Percentiles rank a stretch among this genome's conserved stretches.
Evolutionary conservation across 2,329 filamentous ascomycete species (phyloP).

Genomic region (Samsoniella hepiali): DNA sequence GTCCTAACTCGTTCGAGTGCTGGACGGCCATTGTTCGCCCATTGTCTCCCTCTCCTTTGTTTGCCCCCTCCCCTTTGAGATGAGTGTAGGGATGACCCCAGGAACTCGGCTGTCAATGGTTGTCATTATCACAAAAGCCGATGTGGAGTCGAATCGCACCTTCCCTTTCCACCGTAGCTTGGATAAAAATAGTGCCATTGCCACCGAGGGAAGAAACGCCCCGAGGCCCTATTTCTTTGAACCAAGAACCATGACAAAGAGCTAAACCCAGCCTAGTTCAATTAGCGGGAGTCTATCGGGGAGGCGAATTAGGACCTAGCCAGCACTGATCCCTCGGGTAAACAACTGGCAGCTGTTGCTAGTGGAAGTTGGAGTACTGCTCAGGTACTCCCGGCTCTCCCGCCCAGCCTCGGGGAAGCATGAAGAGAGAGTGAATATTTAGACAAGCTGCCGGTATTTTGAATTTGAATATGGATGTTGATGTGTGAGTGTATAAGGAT

Average conservation of each 20-base stretch:
- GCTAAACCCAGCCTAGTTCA: background rate
- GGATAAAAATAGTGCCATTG: background rate
- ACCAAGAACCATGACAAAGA: background rate
- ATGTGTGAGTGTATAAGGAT: no score
- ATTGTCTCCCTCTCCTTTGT: background rate
- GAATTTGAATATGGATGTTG: no score
- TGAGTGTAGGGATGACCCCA: background rate
- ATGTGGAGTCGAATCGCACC: slow-evolving; percentile 1
- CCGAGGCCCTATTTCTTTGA: background rate
- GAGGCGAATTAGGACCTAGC: background rate
- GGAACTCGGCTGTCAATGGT: background rate
- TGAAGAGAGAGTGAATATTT: no score
- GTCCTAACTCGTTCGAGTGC: background rate
- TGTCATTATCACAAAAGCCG: background rate
- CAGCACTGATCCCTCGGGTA: no score
- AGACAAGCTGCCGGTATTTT: no score
- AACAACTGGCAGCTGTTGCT: background rate
- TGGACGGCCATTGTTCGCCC: background rate
- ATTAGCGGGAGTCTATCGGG: background rate
- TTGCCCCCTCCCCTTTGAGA: background rate
- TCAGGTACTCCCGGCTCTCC: background rate
- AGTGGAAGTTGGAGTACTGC: background rate
- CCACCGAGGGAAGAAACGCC: background rate
- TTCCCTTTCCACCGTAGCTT: slow-evolving; percentile 2
- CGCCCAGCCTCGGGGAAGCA: no score